Conservation (phyloP, 2,329 filamentous ascomycete species). For the Aureobasidium zeae region DNA sequence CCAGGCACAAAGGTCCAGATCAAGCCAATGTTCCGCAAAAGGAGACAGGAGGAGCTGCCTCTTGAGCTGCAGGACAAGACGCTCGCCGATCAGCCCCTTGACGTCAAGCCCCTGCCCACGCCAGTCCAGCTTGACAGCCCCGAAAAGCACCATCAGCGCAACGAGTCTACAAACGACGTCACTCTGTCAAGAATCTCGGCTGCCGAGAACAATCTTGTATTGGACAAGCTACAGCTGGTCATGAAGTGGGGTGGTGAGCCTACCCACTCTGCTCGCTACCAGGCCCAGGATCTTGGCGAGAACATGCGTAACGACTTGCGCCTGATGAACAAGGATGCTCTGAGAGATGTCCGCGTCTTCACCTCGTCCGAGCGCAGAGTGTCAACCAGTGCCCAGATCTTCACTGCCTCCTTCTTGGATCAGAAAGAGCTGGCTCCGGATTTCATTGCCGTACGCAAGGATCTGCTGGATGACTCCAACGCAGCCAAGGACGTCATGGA, state of each 20-base stretch:
- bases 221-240: constrained; percentile 94
- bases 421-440: constrained; percentile 77
- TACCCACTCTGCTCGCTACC: constrained; percentile 92
- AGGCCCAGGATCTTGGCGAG: constrained; percentile 86
- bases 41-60: constrained; percentile 54
- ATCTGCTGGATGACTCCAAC: constrained; percentile 92
- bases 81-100: constrained; percentile 9
- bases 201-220: constrained; percentile 79
- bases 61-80: constrained; percentile 21
- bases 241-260: constrained; percentile 99
- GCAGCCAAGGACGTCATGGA: constrained; percentile 99
- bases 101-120: constrained; percentile 20
- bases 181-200: constrained; percentile 92
- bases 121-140: background rate
- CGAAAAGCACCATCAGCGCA: constrained; percentile 47
- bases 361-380: constrained; percentile 93
- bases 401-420: constrained; percentile 79
- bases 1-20: constrained; percentile 97
- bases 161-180: constrained; percentile 79
- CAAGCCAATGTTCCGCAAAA: constrained; percentile 96
- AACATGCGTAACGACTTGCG: constrained; percentile 94
- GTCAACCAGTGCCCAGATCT: constrained; percentile 93
- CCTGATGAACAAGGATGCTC: constrained; percentile 80
- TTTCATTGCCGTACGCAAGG: constrained; percentile 84
- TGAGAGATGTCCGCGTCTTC: constrained; percentile 89